Conservation (phyloP, 768 basidiomycete species). For the Mrakia gelida region DNA sequence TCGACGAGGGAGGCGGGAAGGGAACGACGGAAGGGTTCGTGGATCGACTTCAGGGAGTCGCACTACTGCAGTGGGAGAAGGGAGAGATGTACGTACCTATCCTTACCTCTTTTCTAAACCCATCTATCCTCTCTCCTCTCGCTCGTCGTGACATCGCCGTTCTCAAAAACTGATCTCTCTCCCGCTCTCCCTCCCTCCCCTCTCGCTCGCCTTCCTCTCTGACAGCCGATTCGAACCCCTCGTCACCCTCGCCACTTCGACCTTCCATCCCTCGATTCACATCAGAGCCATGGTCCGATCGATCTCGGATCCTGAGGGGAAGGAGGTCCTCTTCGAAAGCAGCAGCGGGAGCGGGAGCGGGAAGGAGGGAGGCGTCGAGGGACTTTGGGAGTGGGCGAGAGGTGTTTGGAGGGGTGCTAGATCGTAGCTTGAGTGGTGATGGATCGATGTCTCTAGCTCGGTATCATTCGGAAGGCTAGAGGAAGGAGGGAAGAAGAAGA, state of each 20-base stretch:
- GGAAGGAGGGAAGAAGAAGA: no score
- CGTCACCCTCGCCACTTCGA: neutral
- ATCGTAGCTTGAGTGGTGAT: no score
- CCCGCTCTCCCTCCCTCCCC: neutral
- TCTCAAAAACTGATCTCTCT: neutral
- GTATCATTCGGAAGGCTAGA: no score
- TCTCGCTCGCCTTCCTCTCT: neutral
- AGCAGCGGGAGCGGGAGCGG: no score
- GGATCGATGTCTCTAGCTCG: no score
- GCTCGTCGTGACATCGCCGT: neutral
- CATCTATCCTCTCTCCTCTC: neutral
- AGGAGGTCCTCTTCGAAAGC: neutral
- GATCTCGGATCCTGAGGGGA: neutral
- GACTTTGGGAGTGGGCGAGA: no score
- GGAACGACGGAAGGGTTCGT: constrained; percentile 6
- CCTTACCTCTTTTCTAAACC: neutral
- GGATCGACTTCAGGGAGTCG: neutral
- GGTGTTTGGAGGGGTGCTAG: no score
- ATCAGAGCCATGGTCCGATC: neutral
- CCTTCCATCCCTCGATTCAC: neutral
- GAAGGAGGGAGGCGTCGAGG: no score
- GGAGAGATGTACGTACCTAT: constrained; percentile 7
- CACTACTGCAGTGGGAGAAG: constrained; percentile 8
- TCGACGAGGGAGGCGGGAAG: neutral
- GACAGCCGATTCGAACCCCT: neutral